Percentiles rank a stretch among this genome's conserved stretches.
Evolutionary conservation across 169 alveolate species (phyloP).

Genomic region (Cryptosporidium sp.): DNA sequence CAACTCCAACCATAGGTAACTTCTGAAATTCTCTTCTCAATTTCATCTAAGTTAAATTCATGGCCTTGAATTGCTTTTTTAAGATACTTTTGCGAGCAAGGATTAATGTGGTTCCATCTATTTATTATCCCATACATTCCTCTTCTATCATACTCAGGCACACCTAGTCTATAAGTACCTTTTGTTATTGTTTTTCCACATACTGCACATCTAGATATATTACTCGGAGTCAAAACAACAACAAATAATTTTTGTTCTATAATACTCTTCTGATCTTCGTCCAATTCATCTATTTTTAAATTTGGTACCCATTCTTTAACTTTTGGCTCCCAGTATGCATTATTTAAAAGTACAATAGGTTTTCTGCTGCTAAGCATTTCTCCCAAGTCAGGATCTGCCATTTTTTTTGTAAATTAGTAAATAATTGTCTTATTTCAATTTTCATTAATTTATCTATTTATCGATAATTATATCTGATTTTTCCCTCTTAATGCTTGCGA

Average conservation of each 20-base stretch:
- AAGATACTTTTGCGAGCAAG: conserved; percentile 47
- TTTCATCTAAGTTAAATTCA: not conserved
- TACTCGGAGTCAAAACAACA: conserved; percentile 51
- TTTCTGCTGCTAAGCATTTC: conserved; percentile 26
- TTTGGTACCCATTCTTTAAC: conserved; percentile 69
- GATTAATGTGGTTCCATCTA: conserved; percentile 65
- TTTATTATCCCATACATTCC: conserved; percentile 73
- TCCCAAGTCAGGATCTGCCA: conserved; percentile 54
- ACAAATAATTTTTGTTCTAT: conserved; percentile 45
- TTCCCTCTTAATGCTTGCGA: not conserved
- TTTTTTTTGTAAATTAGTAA: not conserved
- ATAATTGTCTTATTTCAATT: not conserved
- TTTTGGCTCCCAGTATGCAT: conserved; percentile 74
- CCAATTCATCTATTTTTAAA: conserved; percentile 33
- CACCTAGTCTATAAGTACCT: conserved; percentile 68
- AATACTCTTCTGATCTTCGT: conserved; percentile 25
- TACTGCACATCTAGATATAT: conserved; percentile 59
- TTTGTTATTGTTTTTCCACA: conserved; percentile 51
- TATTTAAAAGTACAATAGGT: conserved; percentile 38
- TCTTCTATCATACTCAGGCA: conserved; percentile 70
- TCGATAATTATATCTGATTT: not conserved
- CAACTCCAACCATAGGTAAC: conserved; percentile 43
- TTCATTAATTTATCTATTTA: conserved; percentile 9
- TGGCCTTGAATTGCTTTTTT: conserved; percentile 54
- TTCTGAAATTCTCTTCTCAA: conserved; percentile 29